phyloP scores from a whole-genome alignment of 116 monocot genomes.

The Iris pallida region DNA sequence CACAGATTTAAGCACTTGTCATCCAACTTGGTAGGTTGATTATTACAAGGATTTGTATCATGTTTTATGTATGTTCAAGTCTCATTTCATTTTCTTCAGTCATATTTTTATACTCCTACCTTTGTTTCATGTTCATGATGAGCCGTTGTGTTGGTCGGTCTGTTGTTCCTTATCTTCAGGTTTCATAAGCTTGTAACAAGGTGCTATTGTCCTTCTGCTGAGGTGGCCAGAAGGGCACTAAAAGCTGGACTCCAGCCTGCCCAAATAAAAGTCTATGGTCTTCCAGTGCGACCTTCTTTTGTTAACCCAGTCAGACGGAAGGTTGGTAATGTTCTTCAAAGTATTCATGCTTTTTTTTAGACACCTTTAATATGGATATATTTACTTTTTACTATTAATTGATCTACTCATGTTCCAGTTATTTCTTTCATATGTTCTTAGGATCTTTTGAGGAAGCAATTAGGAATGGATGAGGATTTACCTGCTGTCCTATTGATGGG shows the following conservation, averaged over 20 bases:
- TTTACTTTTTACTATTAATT: neutral
- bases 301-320: slow-evolving; percentile 69
- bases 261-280: slow-evolving; percentile 95
- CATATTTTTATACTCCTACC: too few relatives aligned
- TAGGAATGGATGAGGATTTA: slow-evolving; percentile 84
- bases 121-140: too few relatives aligned
- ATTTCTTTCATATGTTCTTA: slow-evolving; percentile 12
- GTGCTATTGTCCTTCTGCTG: slow-evolving; percentile 94
- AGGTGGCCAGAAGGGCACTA: slow-evolving; percentile 82
- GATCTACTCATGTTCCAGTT: too few relatives aligned
- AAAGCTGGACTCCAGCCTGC: slow-evolving; percentile 82
- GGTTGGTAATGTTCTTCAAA: slow-evolving; percentile 24
- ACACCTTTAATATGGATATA: neutral
- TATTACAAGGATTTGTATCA: neutral
- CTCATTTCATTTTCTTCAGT: too few relatives aligned
- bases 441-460: slow-evolving; percentile 73
- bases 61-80: too few relatives aligned
- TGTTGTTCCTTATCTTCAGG: slow-evolving; percentile 28
- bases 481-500: slow-evolving; percentile 98
- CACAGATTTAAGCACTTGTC: slow-evolving; percentile 96
- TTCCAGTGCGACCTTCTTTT: slow-evolving; percentile 97
- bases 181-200: slow-evolving; percentile 98
- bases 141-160: too few relatives aligned
- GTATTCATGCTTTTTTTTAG: too few relatives aligned
- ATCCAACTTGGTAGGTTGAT: slow-evolving; percentile 85